Base-by-base conservation (phyloP, 2,329 filamentous ascomycete genomes). In the Colletotrichum chlorophyti region DNA sequence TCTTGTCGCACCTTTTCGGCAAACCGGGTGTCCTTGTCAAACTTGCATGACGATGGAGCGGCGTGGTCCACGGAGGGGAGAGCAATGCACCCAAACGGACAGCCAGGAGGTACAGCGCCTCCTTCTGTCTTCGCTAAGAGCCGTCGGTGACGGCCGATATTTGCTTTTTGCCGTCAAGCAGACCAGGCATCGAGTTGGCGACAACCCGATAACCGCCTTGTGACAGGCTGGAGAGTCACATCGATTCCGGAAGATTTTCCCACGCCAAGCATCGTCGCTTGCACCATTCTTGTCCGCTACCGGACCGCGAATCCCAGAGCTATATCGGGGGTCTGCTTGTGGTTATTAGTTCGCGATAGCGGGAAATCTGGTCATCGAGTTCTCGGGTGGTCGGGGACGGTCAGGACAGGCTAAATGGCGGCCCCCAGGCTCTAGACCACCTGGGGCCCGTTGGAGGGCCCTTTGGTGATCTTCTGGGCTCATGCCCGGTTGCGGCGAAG, bases 391-490 rank as follows among this genome's bases (percentile, higher is more conserved):
- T 49, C 37, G 43, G 46, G 45, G 53, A 19, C 27, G 19, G 24
- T 53, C 34, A 34, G 53, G 23, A 15, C 46, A 57, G 50, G 60
- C 57, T 57, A 57, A 52, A 57, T 17, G 29, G 34, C 43, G 40
- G 32, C 34, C 49, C n/a, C 34, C 38, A 51, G 57, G 43, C 42
- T 31, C 54, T 10, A 49, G 45, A 38, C 34, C 8, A 27, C 31
- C 31, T 34, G 29, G 32, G 49, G 57, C 27, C 57, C 35, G 45
- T 59, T 52, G 47, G 29, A 41, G 48, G 59, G 41, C 43, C 45
- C 34, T 60, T 29, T 51, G 40, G 35, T 42, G 60, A 62, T 61
- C 60, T 57, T 62, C 60, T 45, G 42, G 55, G 57, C 43, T 60
- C 51, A 51, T 62, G 60, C 51, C 60, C 23, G 37, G 47, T 40